Base-by-base conservation (phyloP, 805 yeast species). In the Kazachstania viticola region DNA sequence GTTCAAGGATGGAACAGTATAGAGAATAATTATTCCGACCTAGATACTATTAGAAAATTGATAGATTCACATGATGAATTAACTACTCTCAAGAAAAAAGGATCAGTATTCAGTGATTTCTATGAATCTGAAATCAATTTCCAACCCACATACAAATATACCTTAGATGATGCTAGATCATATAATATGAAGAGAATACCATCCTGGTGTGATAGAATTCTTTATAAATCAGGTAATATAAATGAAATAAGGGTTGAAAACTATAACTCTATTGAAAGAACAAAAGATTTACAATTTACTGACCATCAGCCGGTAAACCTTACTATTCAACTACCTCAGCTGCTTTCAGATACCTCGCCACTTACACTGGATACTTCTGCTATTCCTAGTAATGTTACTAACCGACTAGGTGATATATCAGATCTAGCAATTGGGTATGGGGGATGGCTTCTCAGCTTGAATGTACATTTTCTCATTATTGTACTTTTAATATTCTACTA, bases 161-260 rank as follows among this genome's bases (percentile, higher is more conserved):
- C 55, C 31, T 36, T 65, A 2, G 68, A 71, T 21, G 62, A 75
- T 0, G 29, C 34, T 3, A 64, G 66, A n/a, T 54, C 58, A 8
- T 80, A 71, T 51, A 69, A 71, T 37, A 26, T 51, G 2, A 75
- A 73, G 41, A 62, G 95, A 34, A 59, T 61, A 1, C 93, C 95
- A 0, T 77, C 94, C 5, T 87, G 94, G 94, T 85, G 95, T 55
- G 97, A 87, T 51, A 58, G 97, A 32, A 70, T 87, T 5, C 51
- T 87, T 28, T 82, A 61, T 45, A 68, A 69, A 34, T 49, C 62
- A 2, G 71, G 75, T 36, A 42, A 49, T 6, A 33, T 38, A 13
- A 14, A 22, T 36, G 37, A 31, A 2, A 32, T 62, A 54, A 22
- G 36, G 4, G 36, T 72, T 1, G 41, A 54, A 11, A 47, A 50